These are phyloP conservation scores for Cajanus cajan DNA, from an alignment of 306 rosid genomes.

Conservation along the genomic window DNA sequence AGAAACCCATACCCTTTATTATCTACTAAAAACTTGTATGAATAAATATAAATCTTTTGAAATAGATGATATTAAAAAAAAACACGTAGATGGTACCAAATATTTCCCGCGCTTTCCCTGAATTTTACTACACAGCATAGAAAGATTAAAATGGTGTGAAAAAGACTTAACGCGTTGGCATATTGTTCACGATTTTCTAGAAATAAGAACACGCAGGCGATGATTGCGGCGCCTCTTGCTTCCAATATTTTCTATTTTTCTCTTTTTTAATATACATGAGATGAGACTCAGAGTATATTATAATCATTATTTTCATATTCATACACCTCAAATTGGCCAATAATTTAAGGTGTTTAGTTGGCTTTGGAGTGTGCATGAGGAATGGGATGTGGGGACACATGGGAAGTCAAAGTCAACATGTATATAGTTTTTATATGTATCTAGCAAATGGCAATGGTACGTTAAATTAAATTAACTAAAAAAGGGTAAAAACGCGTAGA, in stretches of 20 bases:
- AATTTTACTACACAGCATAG: too few relatives aligned
- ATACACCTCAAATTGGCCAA: not conserved
- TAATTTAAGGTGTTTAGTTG: not conserved
- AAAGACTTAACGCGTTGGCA: slow-evolving; percentile 1
- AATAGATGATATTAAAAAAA: too few relatives aligned
- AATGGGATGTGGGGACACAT: slow-evolving; percentile 37
- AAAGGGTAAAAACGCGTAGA: slow-evolving; percentile 56
- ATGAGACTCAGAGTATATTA: not conserved
- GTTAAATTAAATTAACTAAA: not conserved
- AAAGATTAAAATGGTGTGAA: not conserved
- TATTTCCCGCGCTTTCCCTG: too few relatives aligned
- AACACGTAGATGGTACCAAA: too few relatives aligned
- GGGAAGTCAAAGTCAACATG: slow-evolving; percentile 62
- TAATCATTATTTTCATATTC: not conserved
- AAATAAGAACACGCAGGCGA: slow-evolving; percentile 21
- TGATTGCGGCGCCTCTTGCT: slow-evolving; percentile 41
- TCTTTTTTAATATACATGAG: not conserved
- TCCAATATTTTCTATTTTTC: slow-evolving; percentile 22
- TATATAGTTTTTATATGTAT: not conserved
- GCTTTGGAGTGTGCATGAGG: not conserved
- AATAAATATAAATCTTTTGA: too few relatives aligned
- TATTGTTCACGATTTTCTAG: slow-evolving; percentile 4
- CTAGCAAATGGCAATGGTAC: not conserved
- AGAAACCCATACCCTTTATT: too few relatives aligned
- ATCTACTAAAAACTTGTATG: too few relatives aligned